Evolutionary conservation across 1,284 basidiomycete species (phyloP).

Genomic region (Schizophyllum amplum): DNA sequence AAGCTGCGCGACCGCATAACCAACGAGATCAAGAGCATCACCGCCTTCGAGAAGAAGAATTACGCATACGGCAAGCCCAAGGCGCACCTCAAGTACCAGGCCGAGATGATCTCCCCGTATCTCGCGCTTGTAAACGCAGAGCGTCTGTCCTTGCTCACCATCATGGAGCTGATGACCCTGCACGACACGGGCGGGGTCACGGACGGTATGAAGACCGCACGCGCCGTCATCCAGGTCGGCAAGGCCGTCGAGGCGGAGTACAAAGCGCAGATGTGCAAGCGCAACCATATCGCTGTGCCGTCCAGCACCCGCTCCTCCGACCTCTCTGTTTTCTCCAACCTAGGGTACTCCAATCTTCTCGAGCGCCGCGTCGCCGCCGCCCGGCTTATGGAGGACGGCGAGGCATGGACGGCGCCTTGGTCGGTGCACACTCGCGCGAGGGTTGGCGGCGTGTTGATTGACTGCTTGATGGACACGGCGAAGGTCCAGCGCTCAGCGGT

Average conservation of each 20-base stretch:
- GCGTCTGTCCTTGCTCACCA: slow-evolving; percentile 83
- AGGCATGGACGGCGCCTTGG: slow-evolving; percentile 78
- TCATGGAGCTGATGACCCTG: slow-evolving; percentile 86
- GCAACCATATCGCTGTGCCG: slow-evolving; percentile 52
- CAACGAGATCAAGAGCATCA: slow-evolving; percentile 47
- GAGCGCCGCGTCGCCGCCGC: slow-evolving; percentile 56
- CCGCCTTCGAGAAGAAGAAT: slow-evolving; percentile 27
- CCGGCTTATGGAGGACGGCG: slow-evolving; percentile 54
- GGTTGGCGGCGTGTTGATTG: slow-evolving; percentile 79
- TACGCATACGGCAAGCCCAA: neutral
- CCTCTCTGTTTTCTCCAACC: slow-evolving; percentile 34
- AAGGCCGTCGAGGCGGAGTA: slow-evolving; percentile 85
- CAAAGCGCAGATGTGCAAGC: slow-evolving; percentile 74
- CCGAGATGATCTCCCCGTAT: slow-evolving; percentile 42
- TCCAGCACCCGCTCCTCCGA: slow-evolving; percentile 16
- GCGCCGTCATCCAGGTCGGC: slow-evolving; percentile 79
- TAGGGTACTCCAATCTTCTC: slow-evolving; percentile 50
- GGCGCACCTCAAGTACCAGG: slow-evolving; percentile 1
- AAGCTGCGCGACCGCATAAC: slow-evolving; percentile 49
- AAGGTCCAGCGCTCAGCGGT: slow-evolving; percentile 59
- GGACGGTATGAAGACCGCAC: slow-evolving; percentile 88
- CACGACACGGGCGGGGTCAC: slow-evolving; percentile 70
- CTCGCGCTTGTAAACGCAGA: slow-evolving; percentile 69
- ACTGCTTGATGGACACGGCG: slow-evolving; percentile 80
- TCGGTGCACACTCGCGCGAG: slow-evolving; percentile 69